Evolutionary conservation across 805 yeast species (phyloP).

Genomic region (Candida verbasci): DNA sequence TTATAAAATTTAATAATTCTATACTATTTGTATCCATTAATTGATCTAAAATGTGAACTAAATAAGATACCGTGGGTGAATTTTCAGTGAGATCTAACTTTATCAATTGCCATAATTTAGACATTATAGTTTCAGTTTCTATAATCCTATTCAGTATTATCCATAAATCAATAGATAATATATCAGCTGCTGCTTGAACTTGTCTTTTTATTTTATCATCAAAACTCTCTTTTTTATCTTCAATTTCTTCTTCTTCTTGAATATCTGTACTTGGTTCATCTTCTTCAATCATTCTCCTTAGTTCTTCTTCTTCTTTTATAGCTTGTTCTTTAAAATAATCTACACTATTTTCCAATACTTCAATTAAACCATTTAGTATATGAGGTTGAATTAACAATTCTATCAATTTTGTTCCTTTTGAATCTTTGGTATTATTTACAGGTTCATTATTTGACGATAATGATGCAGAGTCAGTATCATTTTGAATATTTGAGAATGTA

Average conservation of each 20-base stretch:
- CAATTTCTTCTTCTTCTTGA: conserved; percentile 11
- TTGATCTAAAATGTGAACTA: conserved; percentile 73
- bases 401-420: conserved; percentile 51
- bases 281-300: conserved; percentile 11
- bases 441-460: conserved; percentile 31
- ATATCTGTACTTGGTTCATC: conserved; percentile 6
- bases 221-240: conserved; percentile 19
- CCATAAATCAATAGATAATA: conserved; percentile 39
- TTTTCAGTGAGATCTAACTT: conserved; percentile 28
- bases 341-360: conserved; percentile 54
- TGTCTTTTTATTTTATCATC: conserved; percentile 33
- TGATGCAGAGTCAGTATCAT: conserved; percentile 25
- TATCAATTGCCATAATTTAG: conserved; percentile 39
- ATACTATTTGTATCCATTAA: conserved; percentile 58
- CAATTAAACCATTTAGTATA: conserved; percentile 62
- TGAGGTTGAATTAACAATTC: conserved; percentile 79
- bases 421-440: conserved; percentile 23
- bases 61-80: conserved; percentile 35
- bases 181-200: conserved; percentile 37
- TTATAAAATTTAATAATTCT: conserved; percentile 67
- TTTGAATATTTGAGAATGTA: conserved; percentile 23
- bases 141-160: conserved; percentile 38
- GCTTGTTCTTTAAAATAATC: conserved; percentile 35
- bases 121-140: conserved; percentile 37
- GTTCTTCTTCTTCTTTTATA: conserved; percentile 18